Evolutionary conservation across 2,329 filamentous ascomycete species (phyloP).

Genomic region (Calonectria naviculata): DNA sequence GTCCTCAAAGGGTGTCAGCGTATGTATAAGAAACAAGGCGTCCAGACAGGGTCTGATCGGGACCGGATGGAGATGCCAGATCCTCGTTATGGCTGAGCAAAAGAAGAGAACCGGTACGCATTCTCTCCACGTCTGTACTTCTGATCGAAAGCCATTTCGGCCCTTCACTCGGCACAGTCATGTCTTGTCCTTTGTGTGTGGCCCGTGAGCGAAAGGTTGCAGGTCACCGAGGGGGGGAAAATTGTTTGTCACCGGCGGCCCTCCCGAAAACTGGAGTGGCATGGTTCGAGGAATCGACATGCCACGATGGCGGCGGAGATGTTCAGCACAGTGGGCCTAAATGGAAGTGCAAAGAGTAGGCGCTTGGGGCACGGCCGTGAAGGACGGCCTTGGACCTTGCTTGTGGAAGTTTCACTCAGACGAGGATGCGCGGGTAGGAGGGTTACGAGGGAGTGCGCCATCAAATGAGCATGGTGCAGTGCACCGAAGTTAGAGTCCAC

Average conservation of each 20-base stretch:
- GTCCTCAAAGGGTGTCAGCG: conserved; percentile 26
- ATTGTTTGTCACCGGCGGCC: conserved; percentile 19
- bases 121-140: not conserved
- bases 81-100: conserved; percentile 32
- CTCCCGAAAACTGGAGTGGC: conserved; percentile 7
- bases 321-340: conserved; percentile 17
- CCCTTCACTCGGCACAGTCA: conserved; percentile 20
- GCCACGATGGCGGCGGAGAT: conserved; percentile 15
- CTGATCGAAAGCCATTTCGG: conserved; percentile 18
- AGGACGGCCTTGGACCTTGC: conserved; percentile 19
- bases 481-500: conserved; percentile 15
- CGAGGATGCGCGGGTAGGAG: conserved; percentile 23
- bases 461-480: conserved; percentile 36
- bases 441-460: conserved; percentile 22
- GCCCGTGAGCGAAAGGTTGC: not conserved
- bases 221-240: not conserved
- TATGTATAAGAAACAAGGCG: conserved; percentile 34
- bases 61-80: conserved; percentile 30
- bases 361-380: conserved; percentile 15
- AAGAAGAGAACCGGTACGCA: not conserved
- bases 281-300: conserved; percentile 21
- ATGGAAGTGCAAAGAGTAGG: conserved; percentile 22
- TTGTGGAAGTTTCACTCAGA: conserved; percentile 32
- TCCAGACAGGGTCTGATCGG: conserved; percentile 34
- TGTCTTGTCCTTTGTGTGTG: conserved; percentile 12